Base-by-base conservation (phyloP, 345 rosid genomes). In the Hevea brasiliensis region DNA sequence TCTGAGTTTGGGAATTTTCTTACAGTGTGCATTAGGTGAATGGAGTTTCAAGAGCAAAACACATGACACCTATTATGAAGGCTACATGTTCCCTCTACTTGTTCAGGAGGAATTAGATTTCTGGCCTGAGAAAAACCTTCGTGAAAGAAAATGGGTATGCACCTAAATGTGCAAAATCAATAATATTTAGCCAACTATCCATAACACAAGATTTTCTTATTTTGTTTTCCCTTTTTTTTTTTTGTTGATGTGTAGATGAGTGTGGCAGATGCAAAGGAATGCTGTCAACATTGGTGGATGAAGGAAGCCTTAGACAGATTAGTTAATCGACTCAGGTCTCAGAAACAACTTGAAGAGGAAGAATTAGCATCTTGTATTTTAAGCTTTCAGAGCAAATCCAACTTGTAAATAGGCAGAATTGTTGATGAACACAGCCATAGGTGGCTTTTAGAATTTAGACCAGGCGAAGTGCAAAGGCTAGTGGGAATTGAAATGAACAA, bases 51-150 rank as follows among this genome's bases (percentile, higher is more conserved):
- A 80, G 81, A 88, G 89, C 86, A 86, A 76, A 72, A 71, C 81
- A 59, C 82, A 80, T 44, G 87, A 85, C 72, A 71, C 84, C 10
- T 66, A 59, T 50, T 77, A 86, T 53, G 88, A 86, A 63, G 89
- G 92, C 8, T 77, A 81, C 82, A 83, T 88, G 92, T 88, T 88
- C 66, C 88, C 92, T 24, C 72, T 88, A 51, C 86, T 61, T n/a
- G 92, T 88, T 37, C 60, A 64, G 42, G 82, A 88, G 72, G 81
- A 81, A 76, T 72, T 88, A 51, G 89, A 81, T 17, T 68, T 65
- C 72, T 88, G 92, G 92, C 92, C 92, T 0, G 92, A 88, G 87
- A 84, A 81, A 81, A 77, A 82, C 64, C 48, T 80, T 40, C 89
- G 92, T 3, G 72, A 81, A 51, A 81, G 89, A 73, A 66, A 7